Base-by-base conservation (phyloP, 1,284 basidiomycete species). In the Ceratorhiza oryzae-sativae region DNA sequence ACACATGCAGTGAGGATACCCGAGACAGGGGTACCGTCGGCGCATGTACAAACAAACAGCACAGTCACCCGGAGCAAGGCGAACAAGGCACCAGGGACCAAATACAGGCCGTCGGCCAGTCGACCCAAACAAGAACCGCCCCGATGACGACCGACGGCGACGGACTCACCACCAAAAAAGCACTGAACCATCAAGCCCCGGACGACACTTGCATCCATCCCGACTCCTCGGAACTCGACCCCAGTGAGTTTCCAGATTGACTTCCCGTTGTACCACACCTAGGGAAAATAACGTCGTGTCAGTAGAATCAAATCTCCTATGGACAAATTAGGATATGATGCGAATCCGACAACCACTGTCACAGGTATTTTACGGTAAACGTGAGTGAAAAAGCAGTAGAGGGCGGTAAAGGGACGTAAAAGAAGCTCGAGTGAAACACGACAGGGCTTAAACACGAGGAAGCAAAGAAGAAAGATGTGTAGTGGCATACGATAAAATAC, bases 261-360 rank as follows among this genome's bases (percentile, higher is more conserved):
- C 23, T 55, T 67, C 18, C 62, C 62, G 34, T 67, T 67, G 48
- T 36, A 34, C 62, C 62, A 67, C 20, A 67, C 62, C 62, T 67
- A 34, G 32, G n/a, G 32, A 41, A 41, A 41, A 58, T 34, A 58
- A 41, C 1, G 36, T 58, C 39, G 27, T 30, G 55, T 58, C 8
- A 58, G 55, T 30, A 30, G 49, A 45, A 45, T 45, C 9, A 18
- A 18, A 45, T 45, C 9, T 53, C 23, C 27, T 25, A 27, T 12
- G 49, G 15, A 27, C 8, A 23, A 32, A 32, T 36, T 12, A 36
- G n/a, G 53, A 9, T 55, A 32, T 49, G 23, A 42, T 2, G 18
- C 20, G 4, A 48, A 30, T 58, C 30, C 15, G 25, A 59, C 27
- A 59, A 36, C 36, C 49, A 23, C 10, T 32, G 23, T n/a, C 18